These are phyloP conservation scores for Verbena officinalis DNA, from an alignment of 257 asterid genomes.

Conservation along the genomic window DNA sequence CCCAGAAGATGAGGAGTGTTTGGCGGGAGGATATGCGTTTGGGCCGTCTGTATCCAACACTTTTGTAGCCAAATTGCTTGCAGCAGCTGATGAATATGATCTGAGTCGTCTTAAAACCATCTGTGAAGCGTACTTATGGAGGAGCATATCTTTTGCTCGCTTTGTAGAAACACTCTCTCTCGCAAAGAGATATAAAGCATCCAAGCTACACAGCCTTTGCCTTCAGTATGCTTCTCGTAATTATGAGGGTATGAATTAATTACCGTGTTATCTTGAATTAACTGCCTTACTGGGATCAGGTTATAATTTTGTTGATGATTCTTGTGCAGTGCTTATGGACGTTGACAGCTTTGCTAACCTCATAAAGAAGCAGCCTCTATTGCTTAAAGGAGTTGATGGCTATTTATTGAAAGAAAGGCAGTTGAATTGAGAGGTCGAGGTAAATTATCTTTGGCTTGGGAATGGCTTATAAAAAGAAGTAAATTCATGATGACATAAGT, in stretches of 20 bases:
- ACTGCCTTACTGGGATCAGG: neutral
- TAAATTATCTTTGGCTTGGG: too few relatives aligned
- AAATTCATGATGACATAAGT: too few relatives aligned
- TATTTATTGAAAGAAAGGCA: too few relatives aligned
- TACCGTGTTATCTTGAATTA: neutral
- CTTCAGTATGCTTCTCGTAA: neutral
- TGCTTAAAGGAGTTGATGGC: neutral
- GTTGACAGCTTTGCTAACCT: neutral
- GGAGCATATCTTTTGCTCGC: neutral
- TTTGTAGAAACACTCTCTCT: neutral
- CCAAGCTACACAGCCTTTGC: neutral
- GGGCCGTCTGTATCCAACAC: slow-evolving; percentile 7
- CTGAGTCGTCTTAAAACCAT: neutral
- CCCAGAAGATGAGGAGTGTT: neutral
- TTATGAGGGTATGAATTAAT: neutral
- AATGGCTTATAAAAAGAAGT: too few relatives aligned
- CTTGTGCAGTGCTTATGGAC: neutral
- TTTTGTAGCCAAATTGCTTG: neutral
- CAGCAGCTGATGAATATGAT: neutral
- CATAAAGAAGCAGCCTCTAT: neutral
- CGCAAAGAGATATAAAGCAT: neutral
- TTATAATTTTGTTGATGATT: neutral
- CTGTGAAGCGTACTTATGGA: slow-evolving; percentile 2
- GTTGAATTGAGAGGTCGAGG: too few relatives aligned
- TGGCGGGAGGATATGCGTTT: neutral